phyloP scores from a whole-genome alignment of 1,139 yeast genomes.

The Nakaseomyces uthaithaninus region DNA sequence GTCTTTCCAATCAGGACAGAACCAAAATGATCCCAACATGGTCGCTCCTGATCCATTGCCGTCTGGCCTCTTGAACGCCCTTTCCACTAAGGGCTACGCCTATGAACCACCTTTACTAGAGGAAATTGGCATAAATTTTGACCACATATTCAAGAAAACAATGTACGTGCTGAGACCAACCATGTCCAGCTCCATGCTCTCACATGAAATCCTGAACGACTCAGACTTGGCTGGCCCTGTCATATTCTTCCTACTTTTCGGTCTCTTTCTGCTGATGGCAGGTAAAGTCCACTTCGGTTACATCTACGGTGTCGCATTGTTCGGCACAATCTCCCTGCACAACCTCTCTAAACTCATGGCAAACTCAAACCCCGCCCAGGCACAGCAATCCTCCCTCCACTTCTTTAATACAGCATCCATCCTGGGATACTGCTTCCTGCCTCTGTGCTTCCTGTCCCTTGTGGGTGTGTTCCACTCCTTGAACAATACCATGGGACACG shows the following conservation, averaged over 20 bases:
- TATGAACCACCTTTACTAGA: slow-evolving; percentile 90
- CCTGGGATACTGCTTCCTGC: slow-evolving; percentile 86
- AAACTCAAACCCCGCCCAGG: slow-evolving; percentile 14
- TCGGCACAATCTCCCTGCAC: slow-evolving; percentile 83
- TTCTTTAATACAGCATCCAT: slow-evolving; percentile 56
- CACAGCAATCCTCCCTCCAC: slow-evolving; percentile 23
- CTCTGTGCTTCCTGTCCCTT: slow-evolving; percentile 73
- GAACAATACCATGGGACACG: slow-evolving; percentile 70
- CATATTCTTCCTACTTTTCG: slow-evolving; percentile 79
- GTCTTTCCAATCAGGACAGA: slow-evolving; percentile 20
- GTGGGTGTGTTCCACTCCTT: slow-evolving; percentile 60
- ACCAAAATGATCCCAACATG: slow-evolving; percentile 10
- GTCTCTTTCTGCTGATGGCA: slow-evolving; percentile 68
- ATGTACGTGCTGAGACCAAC: slow-evolving; percentile 78
- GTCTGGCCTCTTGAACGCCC: slow-evolving; percentile 79
- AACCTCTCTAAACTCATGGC: slow-evolving; percentile 76
- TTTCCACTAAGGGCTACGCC: slow-evolving; percentile 87
- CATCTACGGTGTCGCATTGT: slow-evolving; percentile 89
- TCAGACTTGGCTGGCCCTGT: slow-evolving; percentile 95
- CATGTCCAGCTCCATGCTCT: slow-evolving; percentile 38
- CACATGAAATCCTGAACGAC: slow-evolving; percentile 70
- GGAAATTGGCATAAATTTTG: slow-evolving; percentile 88
- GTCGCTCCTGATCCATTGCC: slow-evolving; percentile 43
- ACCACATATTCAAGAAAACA: slow-evolving; percentile 79
- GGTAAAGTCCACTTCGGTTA: slow-evolving; percentile 97